Base-by-base conservation (phyloP, 2,329 filamentous ascomycete species). In the Endoconidiophora laricicola region DNA sequence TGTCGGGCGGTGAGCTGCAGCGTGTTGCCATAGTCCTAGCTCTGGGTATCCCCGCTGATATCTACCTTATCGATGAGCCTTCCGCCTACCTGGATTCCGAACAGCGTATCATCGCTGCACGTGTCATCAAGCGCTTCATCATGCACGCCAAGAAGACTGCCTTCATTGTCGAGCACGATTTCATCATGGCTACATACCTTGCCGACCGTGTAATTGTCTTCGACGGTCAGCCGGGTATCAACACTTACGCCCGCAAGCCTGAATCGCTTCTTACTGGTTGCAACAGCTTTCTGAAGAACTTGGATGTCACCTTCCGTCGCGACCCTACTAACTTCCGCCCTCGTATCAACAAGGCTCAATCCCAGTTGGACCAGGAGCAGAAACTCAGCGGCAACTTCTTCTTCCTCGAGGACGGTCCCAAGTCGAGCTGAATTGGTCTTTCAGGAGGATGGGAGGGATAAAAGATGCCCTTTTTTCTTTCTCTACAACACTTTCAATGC, bases 131-230 rank as follows among this genome's bases (percentile, higher is more conserved):
- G 76, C 83, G 91, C 58, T 98, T 94, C 76, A 98, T 98, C 68
- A 98, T 98, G 91, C 90, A 98, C 73, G 81, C 87, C 60, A 96
- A 96, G 80, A 96, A 96, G 79, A 98, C 91, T 0, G 91, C 91
- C 46, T 98, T 98, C 66, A 80, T 98, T 58, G 90, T 98, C 64
- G 91, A 98, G 79, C 91, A 98, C 83, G 91, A 98, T 76, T 96
- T 98, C 72, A 94, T 96, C 71, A 95, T 96, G 88, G 77, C 76
- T 43, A 79, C 74, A 16, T 78, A 78, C 58, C 71, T 79, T 48
- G 77, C 91, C 43, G 93, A 98, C 62, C 85, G 91, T 58, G 91
- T 98, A 65, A 98, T 98, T 61, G 91, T 98, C 61, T 98, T 98
- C 61, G 91, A 96, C 62, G 91, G 93, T 59, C 63, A 93, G 69